Base-by-base conservation (phyloP, 345 rosid genomes). In the Euclidium syriacum region DNA sequence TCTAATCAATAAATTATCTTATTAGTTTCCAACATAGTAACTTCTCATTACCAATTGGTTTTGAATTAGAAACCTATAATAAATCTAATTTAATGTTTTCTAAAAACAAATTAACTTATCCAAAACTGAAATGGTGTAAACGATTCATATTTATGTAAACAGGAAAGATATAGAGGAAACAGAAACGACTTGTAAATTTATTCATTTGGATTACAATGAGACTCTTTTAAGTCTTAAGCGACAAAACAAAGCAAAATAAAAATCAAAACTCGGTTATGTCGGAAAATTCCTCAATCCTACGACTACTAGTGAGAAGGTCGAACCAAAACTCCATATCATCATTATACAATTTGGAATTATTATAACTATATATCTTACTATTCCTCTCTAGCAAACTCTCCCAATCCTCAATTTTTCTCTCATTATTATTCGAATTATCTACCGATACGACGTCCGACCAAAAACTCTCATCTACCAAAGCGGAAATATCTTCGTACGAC, bases 301-400 rank as follows among this genome's bases (percentile, higher is more conserved):
- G 63, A 38, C 47, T 46, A 63, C 23, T 60, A 22, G 80, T 72
- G 59, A 86, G 60, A 42, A 81, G 64, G 29, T 70, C 73, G 60
- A 62, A 61, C 94, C 90, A 83, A 71, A 75, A 86, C 41, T 79
- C 84, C 83, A 73, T 67, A 54, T 68, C 71, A 36, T 77, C 83
- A 49, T 56, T 19, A 53, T 29, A 70, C 49, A 75, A 5, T 46
- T 58, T 70, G 6, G 77, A 72, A 46, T 62, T 58, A 24, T 35
- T 52, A 54, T 44, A 62, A 19, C 49, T 26, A 19, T 23, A 11
- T 43, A 0, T 44, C 44, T 52, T 52, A 52, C 33, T 18, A 25
- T 44, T 44, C 4, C 34, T 60, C 29, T 61, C 51, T 10, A 32
- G 3, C 39, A 55, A 30, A 4, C 49, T 65, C 0, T 65, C 33